Evolutionary conservation across 2,329 filamentous ascomycete genomes (phyloP).

Genomic region (Thermochaetoides dissita): DNA sequence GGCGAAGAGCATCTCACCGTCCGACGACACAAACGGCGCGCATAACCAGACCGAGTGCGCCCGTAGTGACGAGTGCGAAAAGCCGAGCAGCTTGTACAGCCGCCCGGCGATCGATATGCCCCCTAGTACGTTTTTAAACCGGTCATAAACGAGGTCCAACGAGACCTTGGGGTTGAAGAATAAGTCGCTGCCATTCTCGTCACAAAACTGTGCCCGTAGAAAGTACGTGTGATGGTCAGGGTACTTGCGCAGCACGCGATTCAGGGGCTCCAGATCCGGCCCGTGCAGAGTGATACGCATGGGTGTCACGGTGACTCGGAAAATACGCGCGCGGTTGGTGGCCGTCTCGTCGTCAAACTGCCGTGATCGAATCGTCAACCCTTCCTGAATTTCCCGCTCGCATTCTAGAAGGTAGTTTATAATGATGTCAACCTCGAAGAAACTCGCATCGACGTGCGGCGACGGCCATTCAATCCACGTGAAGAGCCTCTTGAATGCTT

Average conservation of each 20-base stretch:
- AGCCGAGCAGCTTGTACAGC: constrained; percentile 55
- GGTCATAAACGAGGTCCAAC: constrained; percentile 36
- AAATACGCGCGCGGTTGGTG: constrained; percentile 30
- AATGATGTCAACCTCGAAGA: constrained; percentile 28
- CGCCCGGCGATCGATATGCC: constrained; percentile 53
- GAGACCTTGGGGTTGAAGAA: constrained; percentile 39
- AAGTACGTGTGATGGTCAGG: constrained; percentile 46
- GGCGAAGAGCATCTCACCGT: constrained; percentile 21
- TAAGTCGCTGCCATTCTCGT: constrained; percentile 57
- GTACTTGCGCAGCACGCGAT: constrained; percentile 57
- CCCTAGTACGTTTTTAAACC: constrained; percentile 47
- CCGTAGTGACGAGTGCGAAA: constrained; percentile 65
- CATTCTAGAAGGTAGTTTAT: constrained; percentile 24
- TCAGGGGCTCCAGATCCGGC: constrained; percentile 53
- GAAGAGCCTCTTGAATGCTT: constrained; percentile 39
- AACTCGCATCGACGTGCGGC: constrained; percentile 30
- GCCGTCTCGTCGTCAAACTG: constrained; percentile 21
- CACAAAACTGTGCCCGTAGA: constrained; percentile 56
- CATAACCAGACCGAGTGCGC: constrained; percentile 56
- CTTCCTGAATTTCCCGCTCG: constrained; percentile 21
- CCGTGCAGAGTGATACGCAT: constrained; percentile 42
- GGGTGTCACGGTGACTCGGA: constrained; percentile 46
- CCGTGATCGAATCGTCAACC: constrained; percentile 6
- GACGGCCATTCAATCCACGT: constrained; percentile 39
- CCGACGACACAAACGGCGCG: constrained; percentile 28